Percentiles rank a stretch among this genome's conserved stretches.
phyloP scores from a whole-genome alignment of 106 monocot species.

The Triglochin maritima region DNA sequence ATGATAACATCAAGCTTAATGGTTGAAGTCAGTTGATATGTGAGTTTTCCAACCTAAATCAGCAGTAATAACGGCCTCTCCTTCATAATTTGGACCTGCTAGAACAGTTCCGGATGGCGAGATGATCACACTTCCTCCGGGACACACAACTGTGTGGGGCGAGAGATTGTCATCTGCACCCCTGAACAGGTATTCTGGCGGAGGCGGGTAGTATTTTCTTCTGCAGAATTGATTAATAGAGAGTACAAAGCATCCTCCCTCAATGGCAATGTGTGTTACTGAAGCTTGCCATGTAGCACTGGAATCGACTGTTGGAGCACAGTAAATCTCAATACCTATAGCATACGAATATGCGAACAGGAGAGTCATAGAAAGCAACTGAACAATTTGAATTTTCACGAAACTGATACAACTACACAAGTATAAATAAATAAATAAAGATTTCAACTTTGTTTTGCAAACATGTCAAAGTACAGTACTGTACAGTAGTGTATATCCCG shows the following conservation, averaged over 20 bases:
- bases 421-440: too few species aligned
- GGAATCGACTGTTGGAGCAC: constrained; percentile 92
- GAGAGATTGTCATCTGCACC: constrained; percentile 61
- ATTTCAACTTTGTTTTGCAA: too few species aligned
- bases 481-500: constrained; percentile 89
- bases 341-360: too few species aligned
- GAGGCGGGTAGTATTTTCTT: constrained; percentile 87
- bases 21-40: not conserved
- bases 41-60: constrained; percentile 44
- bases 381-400: too few species aligned
- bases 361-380: too few species aligned
- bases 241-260: constrained; percentile 55
- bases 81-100: constrained; percentile 88
- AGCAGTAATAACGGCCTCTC: constrained; percentile 72
- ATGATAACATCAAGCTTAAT: too few species aligned
- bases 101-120: constrained; percentile 75
- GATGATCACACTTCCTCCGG: constrained; percentile 90
- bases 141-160: constrained; percentile 69
- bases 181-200: constrained; percentile 72
- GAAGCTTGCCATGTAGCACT: constrained; percentile 87
- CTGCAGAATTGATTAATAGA: constrained; percentile 86
- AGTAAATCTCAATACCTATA: constrained; percentile 23
- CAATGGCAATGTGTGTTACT: constrained; percentile 89
- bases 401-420: too few species aligned
- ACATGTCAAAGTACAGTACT: constrained; percentile 69